Base-by-base conservation (phyloP, 768 basidiomycete species). In the Phylloporus sp. region DNA sequence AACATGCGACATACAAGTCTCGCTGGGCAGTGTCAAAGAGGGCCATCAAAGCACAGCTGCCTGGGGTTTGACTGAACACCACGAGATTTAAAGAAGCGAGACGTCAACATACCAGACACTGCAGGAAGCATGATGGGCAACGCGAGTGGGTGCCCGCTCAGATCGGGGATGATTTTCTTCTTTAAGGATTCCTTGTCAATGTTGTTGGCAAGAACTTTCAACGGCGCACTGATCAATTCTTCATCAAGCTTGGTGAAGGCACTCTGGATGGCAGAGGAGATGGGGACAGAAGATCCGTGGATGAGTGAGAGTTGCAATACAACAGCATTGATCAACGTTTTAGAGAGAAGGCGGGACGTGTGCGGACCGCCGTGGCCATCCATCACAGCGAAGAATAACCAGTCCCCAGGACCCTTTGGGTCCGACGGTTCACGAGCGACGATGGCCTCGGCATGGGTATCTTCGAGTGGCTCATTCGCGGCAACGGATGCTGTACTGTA, bases 391-490 rank as follows among this genome's bases (percentile, higher is more conserved):
- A 91, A 93, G 67, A 95, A 87, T 34, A 91, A 71, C 49, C 86
- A 76, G 58, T 90, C 88, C 13, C 86, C 85, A 2, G 78, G 76
- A 0, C 72, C 72, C 4, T 77, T 72, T 9, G 77, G 72, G 54
- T 83, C 79, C n/a, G 77, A 69, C 4, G 69, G 69, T 58, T 87
- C 81, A 31, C 82, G 73, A 53, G 77, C 64, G 39, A 95, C 69
- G 51, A 92, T 71, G 46, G 82, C 80, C 49, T 77, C 75, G 4
- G 87, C 79, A 53, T 84, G 78, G 21, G 91, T 82, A 62, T 99
- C 96, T 67, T 99, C 96, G 42, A 96, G 82, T 8, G 92, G 90
- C 49, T 86, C 80, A 60, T 99, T 99, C 4, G 91, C 86, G 1
- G 88, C 73, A 28, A 98, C 71, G 27, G 75, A 78, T 15, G 90